A percentile compares a stretch with the other conserved stretches of the same genome.
Conservation (phyloP, 176 grass and related monocot species). For the Aegilops speltoides region DNA sequence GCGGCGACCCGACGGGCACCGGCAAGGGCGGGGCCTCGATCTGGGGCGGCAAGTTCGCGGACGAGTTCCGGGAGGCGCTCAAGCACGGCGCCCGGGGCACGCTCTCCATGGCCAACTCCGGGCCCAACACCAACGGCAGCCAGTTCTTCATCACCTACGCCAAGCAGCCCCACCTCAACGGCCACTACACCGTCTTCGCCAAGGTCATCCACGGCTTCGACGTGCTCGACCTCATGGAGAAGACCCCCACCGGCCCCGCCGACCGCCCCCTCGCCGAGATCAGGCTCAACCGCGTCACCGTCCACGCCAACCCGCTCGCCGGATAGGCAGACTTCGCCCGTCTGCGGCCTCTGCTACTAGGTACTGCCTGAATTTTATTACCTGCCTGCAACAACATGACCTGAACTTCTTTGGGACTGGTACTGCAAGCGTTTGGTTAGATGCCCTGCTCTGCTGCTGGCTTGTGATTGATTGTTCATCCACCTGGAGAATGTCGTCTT, state of each 20-base stretch:
- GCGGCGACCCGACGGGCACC: slow-evolving; percentile 86
- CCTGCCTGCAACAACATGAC: no score
- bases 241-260: slow-evolving; percentile 70
- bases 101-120: slow-evolving; percentile 90
- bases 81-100: slow-evolving; percentile 89
- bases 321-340: slow-evolving; percentile 5
- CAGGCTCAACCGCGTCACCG: slow-evolving; percentile 85
- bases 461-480: no score
- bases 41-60: slow-evolving; percentile 88
- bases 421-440: no score
- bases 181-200: slow-evolving; percentile 93
- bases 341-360: no score
- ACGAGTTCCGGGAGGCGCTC: slow-evolving; percentile 85
- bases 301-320: slow-evolving; percentile 89
- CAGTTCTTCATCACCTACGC: slow-evolving; percentile 97
- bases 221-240: slow-evolving; percentile 96
- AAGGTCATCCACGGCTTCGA: slow-evolving; percentile 99
- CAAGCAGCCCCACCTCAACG: slow-evolving; percentile 97
- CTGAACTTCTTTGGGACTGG: no score
- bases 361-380: no score
- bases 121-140: slow-evolving; percentile 91
- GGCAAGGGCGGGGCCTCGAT: slow-evolving; percentile 90
- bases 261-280: slow-evolving; percentile 97
- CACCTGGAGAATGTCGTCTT: no score
- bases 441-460: no score